Evolutionary conservation across 257 asterid genomes (phyloP).

Genomic region (Jacaranda copaia): DNA sequence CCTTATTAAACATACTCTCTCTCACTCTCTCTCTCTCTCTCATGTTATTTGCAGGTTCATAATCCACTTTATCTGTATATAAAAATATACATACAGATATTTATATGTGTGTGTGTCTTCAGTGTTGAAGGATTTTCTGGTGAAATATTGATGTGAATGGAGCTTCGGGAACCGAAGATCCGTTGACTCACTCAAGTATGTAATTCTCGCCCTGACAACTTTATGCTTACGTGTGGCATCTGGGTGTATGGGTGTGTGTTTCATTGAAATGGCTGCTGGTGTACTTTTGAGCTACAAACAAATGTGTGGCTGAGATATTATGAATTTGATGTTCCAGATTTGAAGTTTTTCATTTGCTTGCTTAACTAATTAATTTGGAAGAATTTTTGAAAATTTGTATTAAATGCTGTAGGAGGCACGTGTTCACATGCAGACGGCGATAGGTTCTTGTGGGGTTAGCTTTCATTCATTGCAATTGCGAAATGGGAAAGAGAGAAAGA

Average conservation of each 20-base stretch:
- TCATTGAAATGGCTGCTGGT: not conserved
- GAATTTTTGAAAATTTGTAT: not conserved
- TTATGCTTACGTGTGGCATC: not conserved
- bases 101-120: not conserved
- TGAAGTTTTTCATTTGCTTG: not conserved
- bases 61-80: no score
- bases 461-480: slow-evolving; percentile 29
- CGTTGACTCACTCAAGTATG: not conserved
- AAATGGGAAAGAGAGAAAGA: not conserved
- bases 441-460: slow-evolving; percentile 33
- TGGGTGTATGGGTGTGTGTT: slow-evolving; percentile 1
- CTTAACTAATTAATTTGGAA: not conserved
- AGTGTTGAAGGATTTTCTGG: not conserved
- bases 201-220: not conserved
- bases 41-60: slow-evolving; percentile 5
- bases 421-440: slow-evolving; percentile 51
- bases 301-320: not conserved
- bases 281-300: not conserved
- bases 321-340: not conserved
- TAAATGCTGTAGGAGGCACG: slow-evolving; percentile 47
- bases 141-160: slow-evolving; percentile 17
- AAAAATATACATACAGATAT: not conserved
- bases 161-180: slow-evolving; percentile 14
- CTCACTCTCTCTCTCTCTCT: slow-evolving; percentile 25
- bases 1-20: not conserved